These are phyloP conservation scores for Austroboletus novae-zelandiae DNA, from an alignment of 1,284 basidiomycete species.

Conservation along the genomic window DNA sequence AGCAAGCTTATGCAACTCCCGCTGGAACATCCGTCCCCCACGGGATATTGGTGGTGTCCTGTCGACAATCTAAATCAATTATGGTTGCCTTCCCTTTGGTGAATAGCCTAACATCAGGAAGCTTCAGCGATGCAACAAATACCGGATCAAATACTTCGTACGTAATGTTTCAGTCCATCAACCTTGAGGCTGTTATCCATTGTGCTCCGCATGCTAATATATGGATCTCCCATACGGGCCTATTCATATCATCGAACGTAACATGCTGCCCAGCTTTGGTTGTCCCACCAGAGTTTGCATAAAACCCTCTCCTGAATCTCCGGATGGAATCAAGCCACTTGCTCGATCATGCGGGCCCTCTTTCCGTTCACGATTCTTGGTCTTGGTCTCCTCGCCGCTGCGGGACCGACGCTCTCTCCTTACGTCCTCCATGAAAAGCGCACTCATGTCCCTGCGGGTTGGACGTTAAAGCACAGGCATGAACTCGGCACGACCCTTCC, in stretches of 20 bases:
- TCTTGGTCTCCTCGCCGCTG: conserved; percentile 14
- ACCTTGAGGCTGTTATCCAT: background rate
- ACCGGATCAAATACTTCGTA: background rate
- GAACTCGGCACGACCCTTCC: conserved; percentile 27
- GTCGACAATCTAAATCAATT: background rate
- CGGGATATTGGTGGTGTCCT: background rate
- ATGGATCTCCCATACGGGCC: conserved; percentile 9
- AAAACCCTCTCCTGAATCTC: conserved; percentile 3
- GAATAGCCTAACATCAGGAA: background rate
- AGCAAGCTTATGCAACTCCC: no score
- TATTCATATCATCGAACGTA: conserved; percentile 7
- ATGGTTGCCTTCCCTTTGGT: background rate
- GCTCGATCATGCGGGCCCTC: conserved; percentile 15
- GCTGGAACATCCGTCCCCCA: background rate
- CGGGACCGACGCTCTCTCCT: conserved; percentile 14
- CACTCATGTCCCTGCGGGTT: conserved; percentile 30
- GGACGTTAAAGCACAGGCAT: conserved; percentile 31
- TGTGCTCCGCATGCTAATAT: background rate
- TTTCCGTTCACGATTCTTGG: conserved; percentile 14
- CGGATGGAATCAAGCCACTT: background rate
- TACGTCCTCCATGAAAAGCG: conserved; percentile 35
- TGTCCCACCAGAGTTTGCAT: conserved; percentile 14
- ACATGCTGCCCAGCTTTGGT: conserved; percentile 7
- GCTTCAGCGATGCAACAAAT: background rate
- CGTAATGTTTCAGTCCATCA: background rate